A percentile compares a stretch with the other conserved stretches of the same genome.
Conservation (phyloP, 257 asterid species). For the Forsythia viridissima region DNA sequence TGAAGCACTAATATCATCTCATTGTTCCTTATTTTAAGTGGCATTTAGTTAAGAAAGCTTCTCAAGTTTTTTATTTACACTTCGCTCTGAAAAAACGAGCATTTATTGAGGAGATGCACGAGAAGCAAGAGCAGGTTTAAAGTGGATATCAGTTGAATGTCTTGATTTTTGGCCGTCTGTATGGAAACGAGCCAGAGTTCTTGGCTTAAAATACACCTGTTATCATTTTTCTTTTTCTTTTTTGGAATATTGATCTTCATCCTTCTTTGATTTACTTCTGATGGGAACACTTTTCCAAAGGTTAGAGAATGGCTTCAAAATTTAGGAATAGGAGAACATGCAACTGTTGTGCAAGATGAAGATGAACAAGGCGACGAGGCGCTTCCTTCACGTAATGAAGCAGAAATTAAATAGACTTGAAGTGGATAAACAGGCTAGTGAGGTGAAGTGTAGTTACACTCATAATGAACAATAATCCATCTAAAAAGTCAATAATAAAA, state of each 20-base stretch:
- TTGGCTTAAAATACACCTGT: not conserved
- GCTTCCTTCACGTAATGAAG: slow-evolving; percentile 63
- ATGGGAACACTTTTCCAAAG: slow-evolving; percentile 42
- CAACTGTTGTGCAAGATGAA: slow-evolving; percentile 72
- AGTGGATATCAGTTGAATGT: slow-evolving; percentile 15
- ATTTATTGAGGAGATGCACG: slow-evolving; percentile 88
- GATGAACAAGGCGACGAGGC: slow-evolving; percentile 88
- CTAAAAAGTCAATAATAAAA: not conserved
- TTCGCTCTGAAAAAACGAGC: slow-evolving; percentile 83
- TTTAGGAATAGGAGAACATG: slow-evolving; percentile 84
- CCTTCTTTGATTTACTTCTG: slow-evolving; percentile 26
- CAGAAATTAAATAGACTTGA: no score
- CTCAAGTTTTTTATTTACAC: slow-evolving; percentile 77
- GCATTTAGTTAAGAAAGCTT: slow-evolving; percentile 87
- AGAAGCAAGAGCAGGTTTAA: slow-evolving; percentile 93
- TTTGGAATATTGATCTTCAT: slow-evolving; percentile 16
- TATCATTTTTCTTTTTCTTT: not conserved
- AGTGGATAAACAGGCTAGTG: not conserved
- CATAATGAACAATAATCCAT: not conserved
- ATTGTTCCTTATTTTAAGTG: slow-evolving; percentile 70
- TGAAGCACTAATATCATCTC: slow-evolving; percentile 30
- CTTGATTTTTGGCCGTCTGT: slow-evolving; percentile 13
- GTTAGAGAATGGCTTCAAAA: slow-evolving; percentile 97
- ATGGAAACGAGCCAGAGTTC: slow-evolving; percentile 3
- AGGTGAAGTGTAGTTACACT: not conserved